phyloP scores from a whole-genome alignment of 164 flowering plant species.

The Chimonanthus salicifolius region DNA sequence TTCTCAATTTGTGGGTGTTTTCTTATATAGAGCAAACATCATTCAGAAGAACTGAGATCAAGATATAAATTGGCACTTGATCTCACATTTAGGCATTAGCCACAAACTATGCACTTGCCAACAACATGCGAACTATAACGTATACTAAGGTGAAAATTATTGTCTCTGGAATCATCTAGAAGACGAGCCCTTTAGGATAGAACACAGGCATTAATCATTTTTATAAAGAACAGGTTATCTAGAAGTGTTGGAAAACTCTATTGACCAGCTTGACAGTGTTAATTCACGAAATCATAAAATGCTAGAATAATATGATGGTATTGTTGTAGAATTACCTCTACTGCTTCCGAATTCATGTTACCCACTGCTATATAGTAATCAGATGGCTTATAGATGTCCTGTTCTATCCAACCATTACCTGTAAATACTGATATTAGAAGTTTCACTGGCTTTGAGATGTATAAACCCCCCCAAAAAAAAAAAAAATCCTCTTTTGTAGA shows the following conservation, averaged over 20 bases:
- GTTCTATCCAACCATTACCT: slow-evolving; percentile 61
- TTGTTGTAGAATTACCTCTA: slow-evolving; percentile 36
- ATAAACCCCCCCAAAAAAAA: too few species aligned
- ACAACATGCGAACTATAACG: neutral
- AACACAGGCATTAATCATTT: too few species aligned
- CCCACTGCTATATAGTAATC: slow-evolving; percentile 65
- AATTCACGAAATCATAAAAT: too few species aligned
- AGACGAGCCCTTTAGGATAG: neutral
- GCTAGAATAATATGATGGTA: neutral
- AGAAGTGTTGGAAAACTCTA: too few species aligned
- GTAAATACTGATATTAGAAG: slow-evolving; percentile 2
- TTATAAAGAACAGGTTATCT: too few species aligned
- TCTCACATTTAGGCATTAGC: neutral
- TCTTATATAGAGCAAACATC: neutral
- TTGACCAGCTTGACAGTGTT: too few species aligned
- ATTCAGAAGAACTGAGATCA: neutral
- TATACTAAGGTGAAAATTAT: neutral
- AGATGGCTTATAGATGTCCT: slow-evolving; percentile 36
- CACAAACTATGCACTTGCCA: neutral
- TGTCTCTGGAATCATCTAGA: neutral
- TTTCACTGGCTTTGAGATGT: too few species aligned
- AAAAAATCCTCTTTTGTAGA: neutral
- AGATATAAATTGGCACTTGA: neutral
- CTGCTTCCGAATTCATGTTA: slow-evolving; percentile 42
- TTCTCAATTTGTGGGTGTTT: neutral